Evolutionary conservation across 2,329 filamentous ascomycete genomes (phyloP).

Genomic region (Ophiostoma quercus): DNA sequence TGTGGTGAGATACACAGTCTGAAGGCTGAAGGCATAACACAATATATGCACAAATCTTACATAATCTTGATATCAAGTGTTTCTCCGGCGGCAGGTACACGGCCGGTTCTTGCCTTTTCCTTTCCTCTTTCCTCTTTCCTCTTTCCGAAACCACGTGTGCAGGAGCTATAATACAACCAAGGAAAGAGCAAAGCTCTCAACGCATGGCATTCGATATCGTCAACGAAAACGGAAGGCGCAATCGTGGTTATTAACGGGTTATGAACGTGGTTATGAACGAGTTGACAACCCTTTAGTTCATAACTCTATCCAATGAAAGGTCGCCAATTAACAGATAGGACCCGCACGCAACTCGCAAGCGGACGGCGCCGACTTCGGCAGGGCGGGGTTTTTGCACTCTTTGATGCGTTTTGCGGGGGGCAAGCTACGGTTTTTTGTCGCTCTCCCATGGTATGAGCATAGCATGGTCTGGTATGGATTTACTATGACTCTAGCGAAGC

Average conservation of each 20-base stretch:
- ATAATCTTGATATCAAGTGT: neutral
- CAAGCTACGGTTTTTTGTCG: neutral
- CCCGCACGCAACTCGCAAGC: neutral
- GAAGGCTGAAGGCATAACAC: neutral
- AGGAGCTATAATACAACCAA: neutral
- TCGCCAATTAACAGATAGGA: neutral
- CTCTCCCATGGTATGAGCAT: neutral
- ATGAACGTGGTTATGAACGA: neutral
- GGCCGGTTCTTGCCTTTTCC: neutral
- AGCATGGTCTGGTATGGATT: neutral
- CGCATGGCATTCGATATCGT: neutral
- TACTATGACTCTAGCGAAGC: neutral
- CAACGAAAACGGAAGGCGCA: neutral
- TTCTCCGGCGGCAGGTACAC: neutral
- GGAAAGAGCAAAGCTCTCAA: neutral
- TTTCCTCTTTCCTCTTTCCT: neutral
- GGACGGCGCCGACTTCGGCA: constrained; percentile 14
- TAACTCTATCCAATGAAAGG: neutral
- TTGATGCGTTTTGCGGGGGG: neutral
- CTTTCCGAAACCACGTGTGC: neutral
- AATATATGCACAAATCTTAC: neutral
- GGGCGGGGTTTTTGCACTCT: constrained; percentile 4
- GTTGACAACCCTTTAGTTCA: neutral
- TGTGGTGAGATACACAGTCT: neutral
- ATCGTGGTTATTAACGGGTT: neutral